A percentile compares a stretch with the other conserved stretches of the same genome.
Evolutionary conservation across 306 rosid species (phyloP).

Genomic region (Lathyrus tuberosus): DNA sequence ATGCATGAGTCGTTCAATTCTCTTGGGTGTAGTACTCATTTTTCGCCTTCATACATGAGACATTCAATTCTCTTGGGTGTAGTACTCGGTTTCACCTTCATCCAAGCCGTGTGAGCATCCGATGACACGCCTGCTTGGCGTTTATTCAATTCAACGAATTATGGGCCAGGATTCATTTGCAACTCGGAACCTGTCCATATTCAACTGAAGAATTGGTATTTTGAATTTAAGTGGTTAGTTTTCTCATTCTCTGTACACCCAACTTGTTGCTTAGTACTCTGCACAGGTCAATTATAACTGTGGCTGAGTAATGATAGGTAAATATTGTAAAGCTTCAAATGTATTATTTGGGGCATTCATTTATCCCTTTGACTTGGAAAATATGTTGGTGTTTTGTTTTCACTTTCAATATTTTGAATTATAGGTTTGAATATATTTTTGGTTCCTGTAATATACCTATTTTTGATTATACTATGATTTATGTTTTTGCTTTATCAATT

Average conservation of each 20-base stretch:
- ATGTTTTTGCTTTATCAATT: background rate
- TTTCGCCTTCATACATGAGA: background rate
- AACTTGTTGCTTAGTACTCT: conserved; percentile 7
- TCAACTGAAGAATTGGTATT: background rate
- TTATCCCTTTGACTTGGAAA: background rate
- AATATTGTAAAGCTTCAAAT: conserved; percentile 22
- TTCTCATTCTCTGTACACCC: conserved; percentile 8
- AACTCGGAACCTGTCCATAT: conserved; percentile 10
- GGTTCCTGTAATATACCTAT: background rate
- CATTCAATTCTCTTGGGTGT: conserved; percentile 3
- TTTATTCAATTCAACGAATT: conserved; percentile 3
- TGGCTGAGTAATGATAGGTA: background rate
- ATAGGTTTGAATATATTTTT: background rate
- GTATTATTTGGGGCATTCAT: conserved; percentile 9
- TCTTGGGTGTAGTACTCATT: background rate
- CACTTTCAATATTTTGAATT: background rate
- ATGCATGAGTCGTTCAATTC: conserved; percentile 19
- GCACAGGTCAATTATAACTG: background rate
- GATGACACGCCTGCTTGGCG: background rate
- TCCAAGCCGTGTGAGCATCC: background rate
- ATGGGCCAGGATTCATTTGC: background rate
- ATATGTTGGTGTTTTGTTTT: background rate
- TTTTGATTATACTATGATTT: background rate
- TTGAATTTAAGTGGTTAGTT: conserved; percentile 11
- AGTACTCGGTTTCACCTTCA: background rate